A percentile compares a stretch with the other conserved stretches of the same genome.
These are phyloP conservation scores for Pythium guiyangense DNA, from an alignment of 352 stramenopile species.

Conservation along the genomic window DNA sequence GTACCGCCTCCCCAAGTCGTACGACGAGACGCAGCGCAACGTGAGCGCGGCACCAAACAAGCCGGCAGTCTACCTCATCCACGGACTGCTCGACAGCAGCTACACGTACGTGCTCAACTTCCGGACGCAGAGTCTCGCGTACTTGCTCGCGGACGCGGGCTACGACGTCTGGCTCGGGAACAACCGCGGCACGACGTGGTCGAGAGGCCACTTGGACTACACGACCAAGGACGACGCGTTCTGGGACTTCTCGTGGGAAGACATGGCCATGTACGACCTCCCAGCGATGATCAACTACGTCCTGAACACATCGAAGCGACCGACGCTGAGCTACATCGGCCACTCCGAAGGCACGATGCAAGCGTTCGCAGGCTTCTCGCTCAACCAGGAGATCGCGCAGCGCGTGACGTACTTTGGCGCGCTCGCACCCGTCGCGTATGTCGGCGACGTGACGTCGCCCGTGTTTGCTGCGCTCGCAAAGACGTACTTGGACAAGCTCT, in stretches of 20 bases:
- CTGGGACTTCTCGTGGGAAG: slow-evolving; percentile 1
- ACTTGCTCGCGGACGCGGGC: too few relatives aligned
- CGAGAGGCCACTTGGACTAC: background rate
- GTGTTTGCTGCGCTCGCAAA: slow-evolving; percentile 31
- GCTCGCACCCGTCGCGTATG: slow-evolving; percentile 39
- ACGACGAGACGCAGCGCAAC: slow-evolving; percentile 30
- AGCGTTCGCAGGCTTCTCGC: too few relatives aligned
- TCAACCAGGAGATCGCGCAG: slow-evolving; percentile 47
- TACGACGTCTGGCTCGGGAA: too few relatives aligned
- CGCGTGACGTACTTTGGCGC: slow-evolving; percentile 48
- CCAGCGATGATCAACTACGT: too few relatives aligned
- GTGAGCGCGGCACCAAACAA: slow-evolving; percentile 27
- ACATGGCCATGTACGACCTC: too few relatives aligned
- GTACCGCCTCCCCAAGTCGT: slow-evolving; percentile 45
- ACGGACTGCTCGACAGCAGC: too few relatives aligned
- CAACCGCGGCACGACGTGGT: slow-evolving; percentile 60
- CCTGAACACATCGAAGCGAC: too few relatives aligned
- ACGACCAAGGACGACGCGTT: slow-evolving; percentile 33
- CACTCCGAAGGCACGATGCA: slow-evolving; percentile 44
- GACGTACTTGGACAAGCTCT: slow-evolving; percentile 37
- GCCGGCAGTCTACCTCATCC: too few relatives aligned
- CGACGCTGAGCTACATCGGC: too few relatives aligned
- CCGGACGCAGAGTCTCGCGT: too few relatives aligned
- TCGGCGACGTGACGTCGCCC: slow-evolving; percentile 22
- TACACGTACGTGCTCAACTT: too few relatives aligned